Base-by-base conservation (phyloP, 495 filamentous ascomycete species). In the Clavariopsis aquatica region DNA sequence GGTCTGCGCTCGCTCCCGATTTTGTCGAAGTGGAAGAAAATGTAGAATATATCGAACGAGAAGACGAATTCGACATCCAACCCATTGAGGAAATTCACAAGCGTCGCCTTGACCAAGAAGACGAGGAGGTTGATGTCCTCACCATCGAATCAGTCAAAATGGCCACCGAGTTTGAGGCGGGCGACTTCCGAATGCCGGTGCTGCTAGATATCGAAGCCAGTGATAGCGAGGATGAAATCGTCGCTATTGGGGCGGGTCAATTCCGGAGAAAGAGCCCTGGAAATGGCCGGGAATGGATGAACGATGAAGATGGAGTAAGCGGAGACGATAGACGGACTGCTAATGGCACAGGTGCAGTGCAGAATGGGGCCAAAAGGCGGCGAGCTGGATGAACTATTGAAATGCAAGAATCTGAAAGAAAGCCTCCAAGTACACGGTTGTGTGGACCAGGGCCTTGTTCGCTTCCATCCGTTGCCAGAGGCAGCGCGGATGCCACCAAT, bases 11-110 rank as follows among this genome's bases (percentile, higher is more conserved):
- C 9, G 94, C 94, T 8, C 94, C 94, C 0, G 94, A 99, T 75
- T 99, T 99, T 73, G 90, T 84, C 34, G 94, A 99, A 75, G 91
- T 99, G 10, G 94, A 99, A 77, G 95, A 98, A 75, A 98, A 98
- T 62, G 91, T 96, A 12, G 92, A 96, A 76, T 98, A 98, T 71
- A 82, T 93, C 38, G 94, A 99, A 73, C 83, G 84, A 27, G 94
- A 98, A 77, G 95, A 98, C 71, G 94, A 99, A 70, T 99, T 98
- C 67, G 94, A 99, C 72, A 93, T 98, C 60, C 93, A 97, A 69
- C 93, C 93, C 0, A 88, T 92, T 24, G 93, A 96, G 72, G 94
- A 98, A 74, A 89, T 97, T 19, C 90, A 95, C 69, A 95, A 96
- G 74, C 87, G 92, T 17, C 82, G 91, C 26, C 79, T 97, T 3